Conservation (phyloP, 768 basidiomycete genomes). For the Boletus rubropictus region DNA sequence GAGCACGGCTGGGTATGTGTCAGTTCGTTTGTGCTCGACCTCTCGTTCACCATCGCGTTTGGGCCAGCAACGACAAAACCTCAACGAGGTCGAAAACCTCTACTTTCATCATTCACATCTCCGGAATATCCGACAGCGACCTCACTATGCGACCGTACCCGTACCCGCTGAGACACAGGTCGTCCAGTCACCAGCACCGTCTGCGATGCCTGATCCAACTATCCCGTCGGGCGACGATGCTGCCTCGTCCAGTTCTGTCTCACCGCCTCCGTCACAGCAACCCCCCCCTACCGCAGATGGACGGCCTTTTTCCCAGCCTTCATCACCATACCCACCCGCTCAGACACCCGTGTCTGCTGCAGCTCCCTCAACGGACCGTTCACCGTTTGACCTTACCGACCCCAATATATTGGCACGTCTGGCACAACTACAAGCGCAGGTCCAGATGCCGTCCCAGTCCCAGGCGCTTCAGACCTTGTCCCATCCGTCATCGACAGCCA, state of each 20-base stretch:
- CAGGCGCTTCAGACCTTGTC: conserved; percentile 1
- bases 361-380: neutral
- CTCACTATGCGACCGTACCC: conserved; percentile 11
- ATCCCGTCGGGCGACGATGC: conserved; percentile 3
- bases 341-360: neutral
- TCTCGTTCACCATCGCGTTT: neutral
- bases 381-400: conserved; percentile 20
- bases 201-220: conserved; percentile 11
- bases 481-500: conserved; percentile 1
- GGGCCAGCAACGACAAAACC: conserved; percentile 63
- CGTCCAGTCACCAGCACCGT: conserved; percentile 10
- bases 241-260: neutral
- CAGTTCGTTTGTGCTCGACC: neutral
- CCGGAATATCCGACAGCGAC: conserved; percentile 26
- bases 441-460: conserved; percentile 5
- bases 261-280: conserved; percentile 6
- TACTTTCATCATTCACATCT: conserved; percentile 71
- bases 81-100: conserved; percentile 79
- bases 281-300: neutral
- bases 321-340: neutral
- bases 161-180: conserved; percentile 5
- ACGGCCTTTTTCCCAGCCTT: neutral
- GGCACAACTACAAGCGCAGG: conserved; percentile 22
- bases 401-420: conserved; percentile 22
- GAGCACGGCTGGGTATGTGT: conserved; percentile 72